phyloP scores from a whole-genome alignment of 2,329 filamentous ascomycete genomes.

The Fusarium guadeloupense region DNA sequence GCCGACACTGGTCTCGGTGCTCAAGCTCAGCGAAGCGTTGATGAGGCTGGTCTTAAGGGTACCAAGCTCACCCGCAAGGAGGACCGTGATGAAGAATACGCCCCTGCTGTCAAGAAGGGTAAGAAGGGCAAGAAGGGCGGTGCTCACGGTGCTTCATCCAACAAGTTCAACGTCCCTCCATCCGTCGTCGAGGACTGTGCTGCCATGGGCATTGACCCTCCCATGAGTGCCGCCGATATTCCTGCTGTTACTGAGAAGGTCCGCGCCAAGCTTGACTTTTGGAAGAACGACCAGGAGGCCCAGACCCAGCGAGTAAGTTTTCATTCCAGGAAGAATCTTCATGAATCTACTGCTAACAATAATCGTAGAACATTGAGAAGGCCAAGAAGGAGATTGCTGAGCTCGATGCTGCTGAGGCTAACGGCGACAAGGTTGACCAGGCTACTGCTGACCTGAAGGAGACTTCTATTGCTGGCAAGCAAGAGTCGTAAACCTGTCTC shows the following conservation, averaged over 20 bases:
- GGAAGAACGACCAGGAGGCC: conserved; percentile 88
- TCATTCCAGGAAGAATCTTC: conserved; percentile 25
- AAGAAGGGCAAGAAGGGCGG: conserved; percentile 80
- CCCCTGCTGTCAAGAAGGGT: conserved; percentile 82
- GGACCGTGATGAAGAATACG: conserved; percentile 86
- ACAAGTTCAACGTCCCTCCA: conserved; percentile 83
- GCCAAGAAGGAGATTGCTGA: conserved; percentile 95
- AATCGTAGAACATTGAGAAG: conserved; percentile 87
- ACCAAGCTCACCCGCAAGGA: conserved; percentile 86
- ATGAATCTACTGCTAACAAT: conserved; percentile 42
- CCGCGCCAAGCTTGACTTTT: conserved; percentile 88
- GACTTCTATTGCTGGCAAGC: conserved; percentile 62
- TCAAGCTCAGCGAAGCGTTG: conserved; percentile 82
- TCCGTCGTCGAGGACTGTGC: conserved; percentile 91
- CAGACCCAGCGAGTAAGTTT: conserved; percentile 87
- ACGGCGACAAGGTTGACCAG: conserved; percentile 64
- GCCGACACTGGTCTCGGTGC: conserved; percentile 79
- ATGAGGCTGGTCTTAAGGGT: conserved; percentile 85
- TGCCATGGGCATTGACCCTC: conserved; percentile 85
- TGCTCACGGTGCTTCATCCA: conserved; percentile 59
- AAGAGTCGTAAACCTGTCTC: conserved; percentile 52
- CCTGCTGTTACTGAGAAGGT: conserved; percentile 85
- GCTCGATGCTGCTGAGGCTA: conserved; percentile 71
- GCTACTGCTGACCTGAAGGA: conserved; percentile 62
- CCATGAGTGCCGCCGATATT: conserved; percentile 85